Percentiles rank a stretch among this genome's conserved stretches.
Evolutionary conservation across 2,329 filamentous ascomycete species (phyloP).

Genomic region (Neofusicoccum umdonicola): DNA sequence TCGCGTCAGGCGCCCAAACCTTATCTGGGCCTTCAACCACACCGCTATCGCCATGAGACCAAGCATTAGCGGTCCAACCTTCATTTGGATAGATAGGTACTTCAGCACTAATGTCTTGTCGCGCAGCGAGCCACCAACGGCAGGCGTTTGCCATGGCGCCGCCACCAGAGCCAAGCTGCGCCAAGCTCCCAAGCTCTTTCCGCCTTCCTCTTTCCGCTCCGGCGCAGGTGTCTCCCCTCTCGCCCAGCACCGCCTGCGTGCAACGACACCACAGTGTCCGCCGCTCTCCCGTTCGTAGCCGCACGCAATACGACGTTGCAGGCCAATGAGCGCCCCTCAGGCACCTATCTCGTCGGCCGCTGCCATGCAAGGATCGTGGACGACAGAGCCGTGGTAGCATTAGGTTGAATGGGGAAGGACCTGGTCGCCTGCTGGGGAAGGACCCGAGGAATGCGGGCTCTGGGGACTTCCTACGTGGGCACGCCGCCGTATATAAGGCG

Average conservation of each 20-base stretch:
- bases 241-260: background rate
- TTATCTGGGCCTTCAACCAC: background rate
- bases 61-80: background rate
- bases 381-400: background rate
- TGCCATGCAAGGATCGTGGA: constrained; percentile 1
- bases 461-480: background rate
- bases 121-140: constrained; percentile 2
- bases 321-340: background rate
- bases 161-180: constrained; percentile 11
- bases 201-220: constrained; percentile 16
- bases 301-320: constrained; percentile 1
- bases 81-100: background rate
- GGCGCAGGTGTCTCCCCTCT: background rate
- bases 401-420: constrained; percentile 7
- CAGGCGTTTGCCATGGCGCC: background rate
- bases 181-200: constrained; percentile 7
- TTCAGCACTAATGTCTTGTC: constrained; percentile 6
- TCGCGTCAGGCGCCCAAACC: background rate
- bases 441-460: background rate
- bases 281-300: constrained; percentile 2
- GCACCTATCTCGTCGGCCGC: background rate
- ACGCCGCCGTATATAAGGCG: constrained; percentile 1
- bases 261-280: background rate
- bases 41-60: background rate
- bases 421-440: background rate